Base-by-base conservation (phyloP, 2,329 filamentous ascomycete genomes). In the Chrysoporthe puriensis region DNA sequence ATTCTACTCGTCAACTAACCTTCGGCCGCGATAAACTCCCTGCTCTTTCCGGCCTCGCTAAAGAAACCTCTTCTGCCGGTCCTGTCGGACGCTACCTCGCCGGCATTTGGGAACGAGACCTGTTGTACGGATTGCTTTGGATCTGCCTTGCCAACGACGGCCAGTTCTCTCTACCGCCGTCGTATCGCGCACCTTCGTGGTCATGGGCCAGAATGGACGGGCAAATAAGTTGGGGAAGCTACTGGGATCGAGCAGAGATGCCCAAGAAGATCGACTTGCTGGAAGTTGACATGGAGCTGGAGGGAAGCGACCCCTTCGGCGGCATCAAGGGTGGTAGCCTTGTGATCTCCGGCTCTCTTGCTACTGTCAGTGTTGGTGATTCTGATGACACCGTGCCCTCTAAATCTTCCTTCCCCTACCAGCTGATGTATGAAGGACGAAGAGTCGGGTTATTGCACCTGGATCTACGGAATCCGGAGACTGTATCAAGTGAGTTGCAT, bases 111-210 rank as follows among this genome's bases (percentile, higher is more conserved):
- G 57, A 60, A 40, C 40, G 42, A 3, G 57, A 60, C 26, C 40
- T 60, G 4, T 18, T 40, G 18, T 40, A 43, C 40, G 57, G 36
- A 4, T 18, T 60, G 6, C n/a, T 60, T 8, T 60, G 57, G 57
- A 32, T n/a, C 13, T 46, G 44, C 44, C 16, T 13, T 46, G 44
- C 44, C 14, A 18, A 46, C 44, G 44, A 46, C 44, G 16, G 44
- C 16, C 44, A 46, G 16, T 46, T 46, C 16, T 46, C 57, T 9
- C 36, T 4, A 7, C 18, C 57, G 18, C 5, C 36, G 21, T 44
- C 21, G 7, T 60, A 60, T 18, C 57, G 57, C 16, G 57, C 57
- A 26, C 57, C 57, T 43, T 60, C 57, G 18, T 60, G 36, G 57
- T 44, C 57, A 5, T 60, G 57, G 57, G 57, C 57, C 18, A 44